Evolutionary conservation across 768 basidiomycete species (phyloP), one percentile per base, ranked within the genome.

Genomic region (Lactifluus piperatus): DNA sequence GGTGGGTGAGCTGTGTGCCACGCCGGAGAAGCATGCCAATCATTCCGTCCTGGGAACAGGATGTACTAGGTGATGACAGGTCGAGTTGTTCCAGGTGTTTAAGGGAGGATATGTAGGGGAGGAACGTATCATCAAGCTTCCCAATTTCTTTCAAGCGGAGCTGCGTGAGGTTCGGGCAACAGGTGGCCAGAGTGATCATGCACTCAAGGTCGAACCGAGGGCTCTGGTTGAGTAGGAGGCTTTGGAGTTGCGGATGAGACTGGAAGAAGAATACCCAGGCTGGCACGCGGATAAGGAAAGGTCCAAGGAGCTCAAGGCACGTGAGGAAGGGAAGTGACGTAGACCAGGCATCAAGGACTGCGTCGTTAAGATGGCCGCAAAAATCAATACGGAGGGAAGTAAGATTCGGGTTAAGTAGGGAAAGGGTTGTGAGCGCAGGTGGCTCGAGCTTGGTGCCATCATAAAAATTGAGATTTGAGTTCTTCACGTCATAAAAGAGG

Each of bases 371-470:
- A 34, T 85, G 83, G 4, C 95, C 95, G 63, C 94, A 97, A 64
- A 83, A 84, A 66, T 93, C 87, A 18, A 99, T 83, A 0, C 86
- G 81, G 10, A 99, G 79, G 14, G 75, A 76, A 0, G 84, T 82
- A 29, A 99, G 77, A 65, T 88, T 90, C 0, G 92, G 91, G 69
- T 94, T 97, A 51, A 97, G 83, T 44, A 78, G 77, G 0, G 84
- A 82, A 9, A 98, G 79, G 0, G 88, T 80, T 39, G 75, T 75
- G 45, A 94, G 78, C 4, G 88, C 85, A 3, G 81, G 74, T 0
- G 88, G 77, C 0, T 78, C 70, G 29, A 99, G 78, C 39, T 84
- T 86, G 0, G 95, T 97, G 43, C 85, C 88, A 72, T 99, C 97
- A 66, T 91, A 94, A 39, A 99, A 72, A 0, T 78, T 81, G 34